Evolutionary conservation across 495 filamentous ascomycete species (phyloP), one percentile per base, ranked within the genome.

Genomic region (Xylaria palmicola): DNA sequence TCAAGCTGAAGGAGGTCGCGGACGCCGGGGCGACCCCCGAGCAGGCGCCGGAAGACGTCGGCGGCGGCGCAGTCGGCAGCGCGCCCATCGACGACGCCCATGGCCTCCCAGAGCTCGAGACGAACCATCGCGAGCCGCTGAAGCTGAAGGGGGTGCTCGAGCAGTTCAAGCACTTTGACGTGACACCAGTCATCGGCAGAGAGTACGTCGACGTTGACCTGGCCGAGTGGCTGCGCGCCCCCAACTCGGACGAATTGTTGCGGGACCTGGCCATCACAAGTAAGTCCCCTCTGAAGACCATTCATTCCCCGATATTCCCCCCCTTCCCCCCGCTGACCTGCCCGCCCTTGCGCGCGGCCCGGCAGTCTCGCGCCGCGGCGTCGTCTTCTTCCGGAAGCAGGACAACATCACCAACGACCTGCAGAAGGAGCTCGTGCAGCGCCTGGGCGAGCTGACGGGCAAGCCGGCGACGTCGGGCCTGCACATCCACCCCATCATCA

Each of bases 331-430:
- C 6, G 83, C 87, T 24, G 30, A 55, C n/a, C 9, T 9, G 22
- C 37, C 10, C n/a, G 20, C 4, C 24, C 3, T 24, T n/a, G n/a
- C n/a, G n/a, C n/a, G n/a, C n/a, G n/a, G n/a, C n/a, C n/a, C n/a
- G n/a, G n/a, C 12, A 92, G 90, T 94, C 65, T 93, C 89, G 15
- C 85, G 88, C 63, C 85, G 90, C 0, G 89, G 89, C 3, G 90
- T 94, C 0, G 90, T 93, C 40, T 92, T 91, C 78, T 91, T 94
- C 76, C 87, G 89, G 27, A 81, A 83, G 36, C 90, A 93, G 64
- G 83, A 91, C 69, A 80, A 76, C 53, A 71, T 90, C 7, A 80
- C 79, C 63, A 79, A 88, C 62, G 82, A 87, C 17, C 74, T 85
- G 19, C 86, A 89, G 61, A 92, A 92, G 66, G 81, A 87, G 59